phyloP scores from a whole-genome alignment of 2,329 filamentous ascomycete species.

The Thielaviopsis euricoi region DNA sequence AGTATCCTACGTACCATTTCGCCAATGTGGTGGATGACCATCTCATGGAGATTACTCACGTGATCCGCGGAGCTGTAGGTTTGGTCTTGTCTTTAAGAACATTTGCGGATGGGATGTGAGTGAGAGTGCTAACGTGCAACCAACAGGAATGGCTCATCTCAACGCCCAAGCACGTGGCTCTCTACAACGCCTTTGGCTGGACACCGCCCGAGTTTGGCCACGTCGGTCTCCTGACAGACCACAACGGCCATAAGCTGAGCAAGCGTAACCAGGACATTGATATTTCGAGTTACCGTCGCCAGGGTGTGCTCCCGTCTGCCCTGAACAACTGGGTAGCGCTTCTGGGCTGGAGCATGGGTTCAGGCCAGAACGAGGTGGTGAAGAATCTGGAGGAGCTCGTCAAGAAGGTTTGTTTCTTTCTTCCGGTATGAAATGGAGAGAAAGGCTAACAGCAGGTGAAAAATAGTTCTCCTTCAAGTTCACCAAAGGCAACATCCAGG shows the following conservation, averaged over 20 bases:
- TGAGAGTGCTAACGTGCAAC: background rate
- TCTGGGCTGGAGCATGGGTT: slow-evolving; percentile 60
- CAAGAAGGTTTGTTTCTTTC: slow-evolving; percentile 36
- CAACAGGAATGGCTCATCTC: slow-evolving; percentile 83
- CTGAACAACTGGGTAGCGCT: slow-evolving; percentile 70
- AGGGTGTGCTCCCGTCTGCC: slow-evolving; percentile 30
- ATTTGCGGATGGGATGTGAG: background rate
- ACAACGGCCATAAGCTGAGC: slow-evolving; percentile 60
- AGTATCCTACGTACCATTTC: slow-evolving; percentile 88
- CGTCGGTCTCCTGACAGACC: slow-evolving; percentile 56
- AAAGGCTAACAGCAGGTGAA: slow-evolving; percentile 14
- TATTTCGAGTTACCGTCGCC: slow-evolving; percentile 32
- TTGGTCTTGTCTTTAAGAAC: background rate
- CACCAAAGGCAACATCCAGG: slow-evolving; percentile 76
- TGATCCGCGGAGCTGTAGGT: slow-evolving; percentile 67
- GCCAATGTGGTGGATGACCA: slow-evolving; percentile 96
- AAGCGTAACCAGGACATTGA: slow-evolving; percentile 52
- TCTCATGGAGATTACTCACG: slow-evolving; percentile 87
- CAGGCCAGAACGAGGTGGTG: slow-evolving; percentile 42
- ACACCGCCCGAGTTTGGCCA: slow-evolving; percentile 60
- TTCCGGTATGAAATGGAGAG: background rate
- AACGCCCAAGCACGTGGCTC: slow-evolving; percentile 53
- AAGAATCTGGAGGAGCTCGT: slow-evolving; percentile 57
- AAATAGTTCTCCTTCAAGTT: slow-evolving; percentile 66
- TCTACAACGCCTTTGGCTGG: slow-evolving; percentile 72